Evolutionary conservation across 2,329 filamentous ascomycete genomes (phyloP), one percentile per base, ranked within the genome.

Genomic region (Bipolaris zeicola): DNA sequence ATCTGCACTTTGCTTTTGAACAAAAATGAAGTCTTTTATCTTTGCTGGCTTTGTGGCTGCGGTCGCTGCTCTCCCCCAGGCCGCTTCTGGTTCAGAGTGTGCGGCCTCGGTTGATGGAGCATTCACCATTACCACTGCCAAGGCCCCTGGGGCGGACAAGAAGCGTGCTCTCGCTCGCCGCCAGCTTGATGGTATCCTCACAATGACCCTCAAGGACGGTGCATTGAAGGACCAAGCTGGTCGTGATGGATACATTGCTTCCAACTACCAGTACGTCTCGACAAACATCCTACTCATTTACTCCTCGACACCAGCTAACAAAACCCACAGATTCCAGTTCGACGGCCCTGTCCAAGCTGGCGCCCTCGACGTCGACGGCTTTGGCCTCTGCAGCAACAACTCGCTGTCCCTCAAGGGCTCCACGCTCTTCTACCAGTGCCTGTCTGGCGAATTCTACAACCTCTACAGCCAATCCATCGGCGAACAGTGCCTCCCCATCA

Each of bases 381-480:
- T 90, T 79, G 88, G 88, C 10, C 77, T 87, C 53, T 94, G 91
- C 76, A 68, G 73, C 59, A 90, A 92, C 75, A 83, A 83, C 65
- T 83, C 85, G 5, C 78, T 96, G 16, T 89, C 89, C 1, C 81
- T 94, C 3, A 45, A 42, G 34, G 80, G 79, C 49, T 85, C 84
- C 6, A 85, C 86, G 31, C 80, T 87, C 66, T 95, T 89, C 80
- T 93, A 88, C 78, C 83, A 89, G 73, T 96, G 92, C 78, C 76
- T 83, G 56, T 90, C 87, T 16, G 90, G 91, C 26, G 76, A 79
- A 72, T 94, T 95, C 79, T 92, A 87, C 82, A 96, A 96, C 81
- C 80, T 96, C 24, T 96, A 96, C 76, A 87, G 93, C 75, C 81
- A 85, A 55, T 76, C 83, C 69, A 87, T 83, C 80, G 90, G 88